A percentile compares a stretch with the other conserved stretches of the same genome.
Conservation (phyloP, 805 yeast species). For the Schwanniomyces vanrijiae region DNA sequence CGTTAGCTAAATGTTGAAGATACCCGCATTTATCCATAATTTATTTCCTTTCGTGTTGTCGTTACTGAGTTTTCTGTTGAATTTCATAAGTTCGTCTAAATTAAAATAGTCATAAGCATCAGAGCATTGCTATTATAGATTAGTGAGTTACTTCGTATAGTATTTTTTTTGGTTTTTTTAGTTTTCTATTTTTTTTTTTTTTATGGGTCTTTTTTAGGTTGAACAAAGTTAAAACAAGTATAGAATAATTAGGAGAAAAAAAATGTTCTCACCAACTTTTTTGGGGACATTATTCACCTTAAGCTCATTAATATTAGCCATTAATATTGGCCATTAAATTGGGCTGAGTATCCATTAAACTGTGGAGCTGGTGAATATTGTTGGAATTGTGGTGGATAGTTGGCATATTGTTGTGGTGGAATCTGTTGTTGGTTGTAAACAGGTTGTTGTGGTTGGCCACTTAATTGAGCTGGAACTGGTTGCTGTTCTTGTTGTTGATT, state of each 20-base stretch:
- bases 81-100: not conserved
- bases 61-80: not conserved
- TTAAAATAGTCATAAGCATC: not conserved
- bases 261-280: not conserved
- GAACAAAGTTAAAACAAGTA: conserved; percentile 3
- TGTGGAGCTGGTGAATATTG: conserved; percentile 17
- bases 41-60: not conserved
- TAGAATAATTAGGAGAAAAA: not conserved
- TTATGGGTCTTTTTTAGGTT: not conserved
- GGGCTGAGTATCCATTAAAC: conserved; percentile 18
- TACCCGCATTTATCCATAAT: not conserved
- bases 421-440: not conserved
- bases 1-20: conserved; percentile 4
- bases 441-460: conserved; percentile 15
- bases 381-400: conserved; percentile 20
- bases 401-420: conserved; percentile 21
- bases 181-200: conserved; percentile 1
- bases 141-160: not conserved
- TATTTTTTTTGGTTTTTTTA: not conserved
- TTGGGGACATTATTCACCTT: not conserved
- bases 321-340: conserved; percentile 15
- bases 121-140: not conserved
- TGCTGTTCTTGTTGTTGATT: conserved; percentile 10
- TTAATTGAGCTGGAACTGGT: conserved; percentile 20
- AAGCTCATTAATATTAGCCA: conserved; percentile 6